phyloP scores from a whole-genome alignment of 805 yeast genomes.

The Candida tibetensis region DNA sequence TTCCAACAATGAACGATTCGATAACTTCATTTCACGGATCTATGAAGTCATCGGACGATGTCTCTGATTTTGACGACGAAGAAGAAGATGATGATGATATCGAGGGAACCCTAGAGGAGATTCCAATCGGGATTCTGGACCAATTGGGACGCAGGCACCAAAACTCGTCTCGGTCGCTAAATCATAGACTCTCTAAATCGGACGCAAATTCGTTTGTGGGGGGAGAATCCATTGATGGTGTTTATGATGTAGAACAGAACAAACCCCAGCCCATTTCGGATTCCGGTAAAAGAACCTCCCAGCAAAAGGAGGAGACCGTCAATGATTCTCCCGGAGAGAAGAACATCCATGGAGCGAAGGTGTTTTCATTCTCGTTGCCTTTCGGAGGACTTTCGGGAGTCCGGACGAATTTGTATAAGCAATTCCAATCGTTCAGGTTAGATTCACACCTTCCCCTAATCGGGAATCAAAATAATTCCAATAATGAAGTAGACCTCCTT shows the following conservation, averaged over 20 bases:
- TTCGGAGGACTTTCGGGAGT: slow-evolving; percentile 44
- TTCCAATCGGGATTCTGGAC: slow-evolving; percentile 6
- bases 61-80: slow-evolving; percentile 1
- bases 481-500: slow-evolving; percentile 13
- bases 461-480: slow-evolving; percentile 8
- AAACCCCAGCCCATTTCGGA: slow-evolving; percentile 12
- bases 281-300: slow-evolving; percentile 15
- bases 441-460: slow-evolving; percentile 23
- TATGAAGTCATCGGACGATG: slow-evolving; percentile 1
- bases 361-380: slow-evolving; percentile 59
- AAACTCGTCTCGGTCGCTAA: not conserved
- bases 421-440: slow-evolving; percentile 21
- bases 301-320: slow-evolving; percentile 24
- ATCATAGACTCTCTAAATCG: slow-evolving; percentile 16
- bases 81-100: slow-evolving; percentile 10
- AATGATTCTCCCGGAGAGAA: slow-evolving; percentile 27
- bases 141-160: not conserved
- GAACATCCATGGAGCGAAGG: slow-evolving; percentile 28
- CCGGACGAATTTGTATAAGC: slow-evolving; percentile 26
- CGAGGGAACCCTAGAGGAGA: slow-evolving; percentile 5
- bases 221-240: slow-evolving; percentile 36
- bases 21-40: no score
- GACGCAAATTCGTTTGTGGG: slow-evolving; percentile 53
- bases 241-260: slow-evolving; percentile 7
- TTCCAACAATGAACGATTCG: no score